Base-by-base conservation (phyloP, 2,329 filamentous ascomycete species). In the Atkinsonella hypoxylon region DNA sequence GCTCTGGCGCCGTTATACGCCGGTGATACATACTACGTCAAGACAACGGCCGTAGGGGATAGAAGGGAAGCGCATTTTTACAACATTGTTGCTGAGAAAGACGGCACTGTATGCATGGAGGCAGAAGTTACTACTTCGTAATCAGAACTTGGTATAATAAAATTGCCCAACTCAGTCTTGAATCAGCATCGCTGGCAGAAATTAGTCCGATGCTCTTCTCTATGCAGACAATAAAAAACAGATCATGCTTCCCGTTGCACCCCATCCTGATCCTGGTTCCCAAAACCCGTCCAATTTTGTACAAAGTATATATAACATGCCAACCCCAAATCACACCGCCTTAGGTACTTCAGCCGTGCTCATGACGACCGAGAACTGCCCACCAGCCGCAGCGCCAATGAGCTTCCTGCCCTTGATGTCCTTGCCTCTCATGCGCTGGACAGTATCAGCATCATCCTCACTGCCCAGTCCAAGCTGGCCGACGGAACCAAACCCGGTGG, bases 401-500 rank as follows among this genome's bases (percentile, higher is more conserved):
- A 96, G 75, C 65, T 83, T 81, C 68, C 85, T 83, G 41, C 80
- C 87, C 31, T 82, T 77, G 30, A 93, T 79, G 41, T 89, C 89
- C 12, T 83, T 86, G 70, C 95, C 95, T 61, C 94, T 86, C 51
- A 96, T 87, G 46, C 83, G 61, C 0, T 85, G 93, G 0, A 90
- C 88, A 22, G 79, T 75, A 57, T 84, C 77, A 31, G 95, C 77
- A 58, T 95, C 89, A 47, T 93, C 87, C n/a, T 80, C 80, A 1
- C 77, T 83, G 39, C 85, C 86, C 55, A 83, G 82, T 7, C 87
- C 88, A 6, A 86, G 89, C 67, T 90, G 86, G 64, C 87, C 89
- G 60, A 83, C 87, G 52, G 78, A 80, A 4, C 80, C 85, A 71
- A 93, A 91, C 10, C 88, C 88, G 85, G 87, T 93, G 2, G 81